Evolutionary conservation across 169 alveolate species (phyloP), one percentile per base, ranked within the genome.

Genomic region (Eimeria falciformis): DNA sequence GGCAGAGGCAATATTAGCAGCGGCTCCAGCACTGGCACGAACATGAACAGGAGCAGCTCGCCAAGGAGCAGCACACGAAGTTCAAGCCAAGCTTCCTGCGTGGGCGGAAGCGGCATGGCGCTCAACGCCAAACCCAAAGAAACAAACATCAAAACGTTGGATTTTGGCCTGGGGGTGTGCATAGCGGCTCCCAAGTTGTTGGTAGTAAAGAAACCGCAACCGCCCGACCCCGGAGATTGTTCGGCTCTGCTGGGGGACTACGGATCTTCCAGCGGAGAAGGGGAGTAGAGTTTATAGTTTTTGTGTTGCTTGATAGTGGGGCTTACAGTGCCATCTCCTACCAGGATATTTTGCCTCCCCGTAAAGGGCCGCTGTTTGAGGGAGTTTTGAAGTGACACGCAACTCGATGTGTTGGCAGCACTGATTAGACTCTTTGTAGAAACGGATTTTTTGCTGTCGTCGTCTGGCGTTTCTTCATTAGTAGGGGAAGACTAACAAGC

Each of bases 231-330:
- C 12, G 85, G 85, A 21, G 85, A 75, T 43, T 75, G 85, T 25
- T 75, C 85, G 4, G 55, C 85, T 18, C 85, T 75, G 5, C 23
- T 75, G 23, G 85, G 85, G 43, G 85, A 75, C 40, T 75, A 75
- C 85, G 58, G 58, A n/a, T 75, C 85, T 46, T 46, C 85, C 40
- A 75, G 85, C 45, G 43, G 85, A 17, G 85, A 75, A 11, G 85
- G 68, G 47, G 85, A 75, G 53, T 40, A 33, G 40, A 33, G 40
- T 53, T 53, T 53, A 21, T 53, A 53, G 25, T 53, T 53, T 53
- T 53, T 12, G 65, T 53, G 65, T 12, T 3, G 65, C 2, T 53
- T 1, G 65, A 53, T 21, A 1, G 65, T 17, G 65, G 65, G 40
- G 2, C 40, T 2, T 33, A 2, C 40, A 33, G 40, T 33, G 0